Evolutionary conservation across 805 yeast genomes (phyloP).

Genomic region (Cyberlindnera mississippiensis): DNA sequence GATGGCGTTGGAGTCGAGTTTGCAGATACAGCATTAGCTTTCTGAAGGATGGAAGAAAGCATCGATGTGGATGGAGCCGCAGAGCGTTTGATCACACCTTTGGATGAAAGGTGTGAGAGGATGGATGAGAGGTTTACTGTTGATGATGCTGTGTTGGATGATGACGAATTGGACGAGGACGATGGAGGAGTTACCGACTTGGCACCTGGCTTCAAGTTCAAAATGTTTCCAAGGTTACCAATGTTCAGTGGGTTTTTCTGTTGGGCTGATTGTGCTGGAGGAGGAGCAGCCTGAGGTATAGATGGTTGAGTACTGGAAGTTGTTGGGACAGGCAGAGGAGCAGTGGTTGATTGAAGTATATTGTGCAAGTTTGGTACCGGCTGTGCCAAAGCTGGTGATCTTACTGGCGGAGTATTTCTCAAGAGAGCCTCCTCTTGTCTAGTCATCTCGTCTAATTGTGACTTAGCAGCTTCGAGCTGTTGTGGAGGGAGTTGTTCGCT

Average conservation of each 20-base stretch:
- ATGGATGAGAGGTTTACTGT: conserved; percentile 13
- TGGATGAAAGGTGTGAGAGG: conserved; percentile 7
- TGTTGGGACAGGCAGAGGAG: conserved; percentile 5
- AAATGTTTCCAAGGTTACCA: conserved; percentile 17
- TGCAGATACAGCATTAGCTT: neutral
- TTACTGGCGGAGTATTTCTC: conserved; percentile 24
- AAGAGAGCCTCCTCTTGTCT: conserved; percentile 35
- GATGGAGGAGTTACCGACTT: conserved; percentile 9
- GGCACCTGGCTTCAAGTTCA: conserved; percentile 15
- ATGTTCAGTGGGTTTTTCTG: conserved; percentile 15
- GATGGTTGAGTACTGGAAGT: conserved; percentile 2
- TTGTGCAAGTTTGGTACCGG: conserved; percentile 12
- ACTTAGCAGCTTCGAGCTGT: conserved; percentile 34
- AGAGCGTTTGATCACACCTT: conserved; percentile 20
- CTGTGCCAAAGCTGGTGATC: conserved; percentile 20
- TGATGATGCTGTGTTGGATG: neutral
- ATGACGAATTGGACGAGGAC: conserved; percentile 6
- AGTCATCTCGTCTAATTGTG: conserved; percentile 33
- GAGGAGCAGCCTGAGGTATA: neutral
- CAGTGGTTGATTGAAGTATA: conserved; percentile 1
- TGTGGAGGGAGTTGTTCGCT: conserved; percentile 30
- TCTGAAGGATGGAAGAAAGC: conserved; percentile 1
- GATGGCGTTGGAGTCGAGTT: neutral
- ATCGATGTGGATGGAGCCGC: conserved; percentile 5
- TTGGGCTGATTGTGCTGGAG: conserved; percentile 10